phyloP scores from a whole-genome alignment of 192 early-diverging fungal genomes.

The Coemansia sp. region DNA sequence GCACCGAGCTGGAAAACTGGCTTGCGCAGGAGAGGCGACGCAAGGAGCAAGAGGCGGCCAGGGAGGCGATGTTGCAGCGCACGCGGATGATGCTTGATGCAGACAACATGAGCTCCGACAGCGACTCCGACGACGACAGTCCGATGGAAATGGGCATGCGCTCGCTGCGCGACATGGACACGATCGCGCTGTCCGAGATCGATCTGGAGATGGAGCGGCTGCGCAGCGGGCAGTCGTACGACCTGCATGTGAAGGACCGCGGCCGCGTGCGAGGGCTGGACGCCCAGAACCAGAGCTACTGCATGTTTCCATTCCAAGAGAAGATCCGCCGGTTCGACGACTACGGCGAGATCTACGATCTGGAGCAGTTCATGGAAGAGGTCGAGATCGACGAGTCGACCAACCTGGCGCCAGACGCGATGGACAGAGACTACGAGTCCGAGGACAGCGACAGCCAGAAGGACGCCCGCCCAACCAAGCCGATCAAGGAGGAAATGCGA shows the following conservation, averaged over 20 bases:
- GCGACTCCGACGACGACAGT: constrained; percentile 34
- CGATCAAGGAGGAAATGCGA: constrained; percentile 57
- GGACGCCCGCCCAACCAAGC: constrained; percentile 72
- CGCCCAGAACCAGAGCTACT: constrained; percentile 75
- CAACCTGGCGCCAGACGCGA: constrained; percentile 17
- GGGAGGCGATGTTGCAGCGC: constrained; percentile 63
- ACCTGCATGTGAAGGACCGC: constrained; percentile 82
- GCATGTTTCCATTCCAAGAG: constrained; percentile 87
- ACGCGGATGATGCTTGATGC: constrained; percentile 75
- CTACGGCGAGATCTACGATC: constrained; percentile 82
- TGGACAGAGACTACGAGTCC: constrained; percentile 37
- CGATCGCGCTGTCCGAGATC: constrained; percentile 39
- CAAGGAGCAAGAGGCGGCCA: constrained; percentile 70
- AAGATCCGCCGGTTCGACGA: constrained; percentile 83
- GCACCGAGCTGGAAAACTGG: constrained; percentile 75
- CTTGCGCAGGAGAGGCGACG: constrained; percentile 60
- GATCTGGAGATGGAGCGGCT: constrained; percentile 53
- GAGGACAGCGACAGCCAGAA: constrained; percentile 27
- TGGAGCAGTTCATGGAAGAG: constrained; percentile 55
- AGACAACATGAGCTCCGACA: constrained; percentile 58
- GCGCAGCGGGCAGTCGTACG: constrained; percentile 59
- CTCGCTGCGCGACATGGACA: constrained; percentile 58
- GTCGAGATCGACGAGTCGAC: constrained; percentile 36
- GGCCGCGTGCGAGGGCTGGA: constrained; percentile 69
- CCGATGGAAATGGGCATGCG: constrained; percentile 18